Conservation (phyloP, 352 stramenopile genomes). For the Pythium guiyangense region DNA sequence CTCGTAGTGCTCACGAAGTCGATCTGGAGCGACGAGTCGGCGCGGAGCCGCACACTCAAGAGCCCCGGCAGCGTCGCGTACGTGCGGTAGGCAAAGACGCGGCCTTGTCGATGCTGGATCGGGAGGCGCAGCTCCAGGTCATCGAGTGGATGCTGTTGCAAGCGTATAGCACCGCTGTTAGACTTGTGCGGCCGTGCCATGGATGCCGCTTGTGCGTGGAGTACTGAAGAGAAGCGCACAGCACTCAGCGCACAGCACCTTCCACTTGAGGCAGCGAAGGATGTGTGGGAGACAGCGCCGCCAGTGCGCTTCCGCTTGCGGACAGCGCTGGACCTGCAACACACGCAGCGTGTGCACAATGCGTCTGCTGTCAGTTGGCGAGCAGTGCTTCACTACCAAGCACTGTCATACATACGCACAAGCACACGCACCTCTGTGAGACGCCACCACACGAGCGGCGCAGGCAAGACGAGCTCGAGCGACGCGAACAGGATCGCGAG, state of each 20-base stretch:
- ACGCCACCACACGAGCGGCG: constrained; percentile 4
- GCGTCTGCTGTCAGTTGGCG: no score
- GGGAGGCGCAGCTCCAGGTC: constrained; percentile 20
- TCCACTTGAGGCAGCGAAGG: no score
- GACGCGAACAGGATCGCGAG: constrained; percentile 15
- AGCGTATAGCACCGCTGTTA: no score
- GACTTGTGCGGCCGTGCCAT: no score
- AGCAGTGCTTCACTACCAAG: no score
- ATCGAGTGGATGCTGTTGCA: background rate
- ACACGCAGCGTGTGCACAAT: background rate
- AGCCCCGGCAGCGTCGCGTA: constrained; percentile 28
- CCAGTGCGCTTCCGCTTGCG: constrained; percentile 20
- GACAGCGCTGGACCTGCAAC: constrained; percentile 22
- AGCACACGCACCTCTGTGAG: constrained; percentile 1
- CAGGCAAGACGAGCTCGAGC: constrained; percentile 16
- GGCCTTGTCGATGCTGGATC: constrained; percentile 25
- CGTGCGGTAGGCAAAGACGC: constrained; percentile 27
- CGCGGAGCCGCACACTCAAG: constrained; percentile 20
- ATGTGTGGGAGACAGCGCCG: constrained; percentile 13
- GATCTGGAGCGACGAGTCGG: constrained; percentile 24
- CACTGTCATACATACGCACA: background rate
- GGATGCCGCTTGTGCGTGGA: no score
- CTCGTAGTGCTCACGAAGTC: constrained; percentile 16
- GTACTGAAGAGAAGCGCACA: background rate
- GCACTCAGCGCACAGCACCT: constrained; percentile 17